Conservation (phyloP, 306 rosid genomes). For the Pterocarpus santalinus region DNA sequence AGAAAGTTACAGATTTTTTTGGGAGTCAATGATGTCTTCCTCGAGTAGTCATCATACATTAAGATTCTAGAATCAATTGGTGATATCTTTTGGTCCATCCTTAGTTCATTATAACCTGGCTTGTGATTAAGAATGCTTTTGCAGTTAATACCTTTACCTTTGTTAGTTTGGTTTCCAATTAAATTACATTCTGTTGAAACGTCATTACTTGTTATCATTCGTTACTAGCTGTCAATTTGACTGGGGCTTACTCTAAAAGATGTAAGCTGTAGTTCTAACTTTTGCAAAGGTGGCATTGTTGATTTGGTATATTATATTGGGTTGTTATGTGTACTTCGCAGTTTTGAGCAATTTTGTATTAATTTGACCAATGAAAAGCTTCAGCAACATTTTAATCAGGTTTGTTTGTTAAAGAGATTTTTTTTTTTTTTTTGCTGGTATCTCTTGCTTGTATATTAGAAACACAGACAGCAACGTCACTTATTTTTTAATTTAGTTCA, state of each 20-base stretch:
- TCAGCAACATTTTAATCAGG: conserved; percentile 96
- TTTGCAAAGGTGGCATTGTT: conserved; percentile 9
- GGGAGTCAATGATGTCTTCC: conserved; percentile 26
- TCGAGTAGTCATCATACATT: conserved; percentile 21
- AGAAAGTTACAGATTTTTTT: conserved; percentile 24
- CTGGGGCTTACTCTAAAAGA: background rate
- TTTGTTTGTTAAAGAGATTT: conserved; percentile 43
- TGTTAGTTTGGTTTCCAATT: conserved; percentile 20
- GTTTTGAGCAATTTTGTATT: conserved; percentile 95
- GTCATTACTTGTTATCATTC: conserved; percentile 2
- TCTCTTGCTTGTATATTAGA: conserved; percentile 23
- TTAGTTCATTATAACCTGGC: conserved; percentile 15
- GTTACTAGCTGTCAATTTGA: background rate
- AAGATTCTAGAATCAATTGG: conserved; percentile 36
- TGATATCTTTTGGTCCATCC: conserved; percentile 23
- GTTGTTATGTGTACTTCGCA: conserved; percentile 45
- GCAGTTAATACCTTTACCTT: background rate
- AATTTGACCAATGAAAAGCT: conserved; percentile 92
- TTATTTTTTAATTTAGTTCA: background rate
- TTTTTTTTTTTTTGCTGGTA: conserved; percentile 28
- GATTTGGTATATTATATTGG: conserved; percentile 31
- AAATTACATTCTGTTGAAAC: conserved; percentile 9
- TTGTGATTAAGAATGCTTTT: conserved; percentile 11
- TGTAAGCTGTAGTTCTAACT: conserved; percentile 9
- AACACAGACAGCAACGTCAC: background rate